phyloP scores from a whole-genome alignment of 208 protist genomes.

The Acanthamoeba royreba region DNA sequence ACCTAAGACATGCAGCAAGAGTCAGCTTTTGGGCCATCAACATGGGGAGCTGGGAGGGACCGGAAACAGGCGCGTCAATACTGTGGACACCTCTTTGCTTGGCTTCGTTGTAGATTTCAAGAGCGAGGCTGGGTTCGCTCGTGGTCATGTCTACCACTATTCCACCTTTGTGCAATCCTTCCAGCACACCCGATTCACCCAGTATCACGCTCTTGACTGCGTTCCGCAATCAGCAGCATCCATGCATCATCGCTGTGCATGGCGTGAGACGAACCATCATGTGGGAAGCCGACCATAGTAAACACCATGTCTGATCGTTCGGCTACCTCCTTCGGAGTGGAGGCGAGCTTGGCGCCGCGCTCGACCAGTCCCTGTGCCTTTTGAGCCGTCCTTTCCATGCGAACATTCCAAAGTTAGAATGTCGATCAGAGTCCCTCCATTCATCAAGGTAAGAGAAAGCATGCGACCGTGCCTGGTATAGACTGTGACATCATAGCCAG shows the following conservation, averaged over 20 bases:
- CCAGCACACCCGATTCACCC: constrained; percentile 78
- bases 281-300: constrained; percentile 90
- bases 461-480: too few species aligned
- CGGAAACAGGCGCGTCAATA: constrained; percentile 90
- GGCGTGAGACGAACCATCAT: constrained; percentile 85
- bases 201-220: not conserved
- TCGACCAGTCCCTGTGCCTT: constrained; percentile 85
- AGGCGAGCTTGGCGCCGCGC: constrained; percentile 78
- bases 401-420: too few species aligned
- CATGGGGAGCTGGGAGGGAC: not conserved
- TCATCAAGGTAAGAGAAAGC: too few species aligned
- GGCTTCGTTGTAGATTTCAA: constrained; percentile 83
- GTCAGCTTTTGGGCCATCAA: not conserved
- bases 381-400: constrained; percentile 76
- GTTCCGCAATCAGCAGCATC: not conserved
- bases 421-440: too few species aligned
- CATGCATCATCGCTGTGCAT: constrained; percentile 59
- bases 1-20: constrained; percentile 59
- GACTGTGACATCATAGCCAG: constrained; percentile 85
- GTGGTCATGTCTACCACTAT: constrained; percentile 95
- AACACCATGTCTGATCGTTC: constrained; percentile 86
- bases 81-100: constrained; percentile 79
- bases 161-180: constrained; percentile 76
- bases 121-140: constrained; percentile 88
- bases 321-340: constrained; percentile 85